Evolutionary conservation across 768 basidiomycete genomes (phyloP), one percentile per base, ranked within the genome.

Genomic region (Amylocystis lapponica): DNA sequence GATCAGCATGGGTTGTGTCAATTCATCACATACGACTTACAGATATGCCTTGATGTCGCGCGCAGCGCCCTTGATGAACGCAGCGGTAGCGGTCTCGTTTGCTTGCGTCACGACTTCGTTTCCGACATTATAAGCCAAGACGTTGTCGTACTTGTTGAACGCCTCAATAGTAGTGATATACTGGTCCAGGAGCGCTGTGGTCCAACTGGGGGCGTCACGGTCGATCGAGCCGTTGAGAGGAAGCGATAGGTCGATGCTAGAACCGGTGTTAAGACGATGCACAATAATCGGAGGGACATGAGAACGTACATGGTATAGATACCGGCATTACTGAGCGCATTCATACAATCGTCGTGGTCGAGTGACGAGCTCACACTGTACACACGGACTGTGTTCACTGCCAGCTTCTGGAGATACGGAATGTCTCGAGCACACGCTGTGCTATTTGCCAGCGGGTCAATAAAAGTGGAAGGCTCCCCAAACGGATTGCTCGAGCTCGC

Each of bases 331-430:
- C 80, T 83, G 47, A 96, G 73, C 12, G 78, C 63, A 27, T 63
- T 62, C 93, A 97, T 95, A 65, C 93, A 97, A 1, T 66, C 65
- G 60, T 93, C 90, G 49, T 97, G 93, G 64, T 95, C 85, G 44
- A 83, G 65, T 26, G 81, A 72, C 0, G 88, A 76, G 58, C 93
- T 76, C 49, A 94, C 91, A 45, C 83, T 86, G 71, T 96, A 96
- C 2, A 83, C 83, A 43, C 91, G 83, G 37, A 96, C 70, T 30
- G 83, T 69, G 58, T 94, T 96, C 57, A 94, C 78, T 9, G 78
- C 75, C 16, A 95, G 78, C 43, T 84, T 65, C 57, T 81, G 70
- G 33, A 96, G 71, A 61, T 76, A 81, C 1, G 87, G 85, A 17
- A 93, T 53, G 62, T 96, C 93, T 38, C 93, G 81, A 14, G 71